Evolutionary conservation across 176 grass and related monocot species (phyloP).

Genomic region (Zoysia japonica): DNA sequence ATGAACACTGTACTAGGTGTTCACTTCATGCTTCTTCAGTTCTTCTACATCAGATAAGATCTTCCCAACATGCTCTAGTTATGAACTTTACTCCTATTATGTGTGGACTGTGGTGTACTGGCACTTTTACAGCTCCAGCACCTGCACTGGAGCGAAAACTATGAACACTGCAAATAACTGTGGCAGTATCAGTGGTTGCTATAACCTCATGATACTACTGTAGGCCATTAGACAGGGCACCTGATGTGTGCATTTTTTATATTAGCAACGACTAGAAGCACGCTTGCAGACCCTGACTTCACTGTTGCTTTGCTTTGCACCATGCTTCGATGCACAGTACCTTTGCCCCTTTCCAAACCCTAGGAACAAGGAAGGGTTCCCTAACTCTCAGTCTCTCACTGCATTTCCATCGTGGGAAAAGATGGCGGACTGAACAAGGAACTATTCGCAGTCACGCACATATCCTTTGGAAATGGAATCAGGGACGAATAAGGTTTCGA

Average conservation of each 20-base stretch:
- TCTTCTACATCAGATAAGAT: too few species aligned
- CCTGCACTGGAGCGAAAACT: too few species aligned
- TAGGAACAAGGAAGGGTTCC: conserved; percentile 32
- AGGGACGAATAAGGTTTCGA: background rate
- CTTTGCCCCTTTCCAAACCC: conserved; percentile 43
- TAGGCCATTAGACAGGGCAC: conserved; percentile 45
- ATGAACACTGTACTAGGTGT: background rate
- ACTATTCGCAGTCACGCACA: too few species aligned
- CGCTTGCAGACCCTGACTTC: conserved; percentile 4
- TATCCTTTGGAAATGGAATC: conserved; percentile 32
- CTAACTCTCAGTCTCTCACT: conserved; percentile 9
- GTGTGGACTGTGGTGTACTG: too few species aligned
- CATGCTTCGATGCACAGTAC: too few species aligned
- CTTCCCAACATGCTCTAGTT: too few species aligned
- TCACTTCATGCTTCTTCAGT: too few species aligned
- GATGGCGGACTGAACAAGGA: too few species aligned
- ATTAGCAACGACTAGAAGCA: conserved; percentile 46
- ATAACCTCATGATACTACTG: conserved; percentile 56
- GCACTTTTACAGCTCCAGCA: too few species aligned
- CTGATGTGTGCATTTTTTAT: conserved; percentile 39
- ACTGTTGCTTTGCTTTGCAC: conserved; percentile 14
- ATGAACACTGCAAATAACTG: conserved; percentile 21
- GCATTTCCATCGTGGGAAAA: conserved; percentile 43
- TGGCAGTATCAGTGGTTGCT: conserved; percentile 40
- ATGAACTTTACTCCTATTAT: too few species aligned